Conservation (phyloP, 768 basidiomycete species). For the Suillus weaverae region DNA sequence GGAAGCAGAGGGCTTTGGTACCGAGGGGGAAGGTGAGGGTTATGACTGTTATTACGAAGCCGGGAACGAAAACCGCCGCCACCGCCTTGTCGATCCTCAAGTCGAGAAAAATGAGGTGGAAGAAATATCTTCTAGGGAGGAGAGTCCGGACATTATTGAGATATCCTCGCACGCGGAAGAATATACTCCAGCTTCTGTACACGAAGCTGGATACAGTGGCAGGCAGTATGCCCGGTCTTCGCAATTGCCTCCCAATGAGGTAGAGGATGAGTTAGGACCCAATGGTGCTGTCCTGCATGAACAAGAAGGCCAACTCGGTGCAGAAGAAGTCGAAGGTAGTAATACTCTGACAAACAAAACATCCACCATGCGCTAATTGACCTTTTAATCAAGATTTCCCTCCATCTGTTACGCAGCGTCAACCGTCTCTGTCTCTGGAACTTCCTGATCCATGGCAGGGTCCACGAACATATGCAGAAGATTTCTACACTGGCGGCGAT, state of each 20-base stretch:
- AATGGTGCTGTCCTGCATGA: not conserved
- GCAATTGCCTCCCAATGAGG: not conserved
- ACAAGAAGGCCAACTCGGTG: conserved; percentile 15
- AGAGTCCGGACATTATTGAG: conserved; percentile 22
- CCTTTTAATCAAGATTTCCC: conserved; percentile 3
- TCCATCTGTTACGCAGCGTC: not conserved
- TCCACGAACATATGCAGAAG: conserved; percentile 41
- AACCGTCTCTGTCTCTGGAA: conserved; percentile 23
- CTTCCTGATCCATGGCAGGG: conserved; percentile 43
- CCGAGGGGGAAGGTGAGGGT: conserved; percentile 16
- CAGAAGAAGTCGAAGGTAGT: conserved; percentile 15
- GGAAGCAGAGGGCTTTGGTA: conserved; percentile 24
- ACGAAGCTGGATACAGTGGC: conserved; percentile 21
- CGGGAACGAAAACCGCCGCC: not conserved
- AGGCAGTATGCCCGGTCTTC: conserved; percentile 14
- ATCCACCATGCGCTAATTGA: not conserved
- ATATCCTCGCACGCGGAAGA: conserved; percentile 29
- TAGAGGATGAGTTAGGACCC: not conserved
- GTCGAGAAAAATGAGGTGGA: conserved; percentile 17
- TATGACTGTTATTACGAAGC: conserved; percentile 9
- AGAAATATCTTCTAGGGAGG: conserved; percentile 8
- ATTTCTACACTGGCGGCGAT: conserved; percentile 48
- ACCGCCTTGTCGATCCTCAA: conserved; percentile 11
- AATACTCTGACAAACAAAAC: not conserved
- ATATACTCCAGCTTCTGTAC: conserved; percentile 10